Evolutionary conservation across 2,329 filamentous ascomycete genomes (phyloP).

Genomic region (Didymella pomorum): DNA sequence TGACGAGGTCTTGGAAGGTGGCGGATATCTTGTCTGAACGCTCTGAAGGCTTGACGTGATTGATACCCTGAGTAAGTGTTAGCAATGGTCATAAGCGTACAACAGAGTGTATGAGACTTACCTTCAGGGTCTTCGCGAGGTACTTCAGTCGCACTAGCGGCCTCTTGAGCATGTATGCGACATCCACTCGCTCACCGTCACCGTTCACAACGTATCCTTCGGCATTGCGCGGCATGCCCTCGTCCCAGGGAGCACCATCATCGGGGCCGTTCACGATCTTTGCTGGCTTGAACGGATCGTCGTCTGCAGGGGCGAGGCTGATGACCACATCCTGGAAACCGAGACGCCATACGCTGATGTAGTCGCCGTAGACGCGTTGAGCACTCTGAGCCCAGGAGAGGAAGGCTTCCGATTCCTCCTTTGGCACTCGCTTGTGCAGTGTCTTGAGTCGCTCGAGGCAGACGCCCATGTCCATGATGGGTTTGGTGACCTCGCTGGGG

Average conservation of each 20-base stretch:
- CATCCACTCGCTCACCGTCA: constrained; percentile 89
- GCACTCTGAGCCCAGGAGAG: constrained; percentile 83
- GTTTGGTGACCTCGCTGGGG: constrained; percentile 72
- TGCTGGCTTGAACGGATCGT: constrained; percentile 62
- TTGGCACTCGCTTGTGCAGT: constrained; percentile 80
- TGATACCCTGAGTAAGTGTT: constrained; percentile 60
- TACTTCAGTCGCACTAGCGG: constrained; percentile 89
- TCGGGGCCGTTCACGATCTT: constrained; percentile 54
- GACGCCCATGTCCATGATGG: constrained; percentile 93
- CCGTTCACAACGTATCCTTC: constrained; percentile 70
- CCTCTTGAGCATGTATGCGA: constrained; percentile 89
- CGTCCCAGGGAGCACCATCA: constrained; percentile 60
- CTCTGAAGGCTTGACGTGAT: constrained; percentile 62
- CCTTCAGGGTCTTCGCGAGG: constrained; percentile 82
- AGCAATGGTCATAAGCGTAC: constrained; percentile 29
- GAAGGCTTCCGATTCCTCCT: constrained; percentile 74
- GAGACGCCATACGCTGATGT: constrained; percentile 86
- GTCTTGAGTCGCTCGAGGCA: constrained; percentile 83
- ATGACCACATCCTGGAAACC: constrained; percentile 95
- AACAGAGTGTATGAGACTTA: constrained; percentile 43
- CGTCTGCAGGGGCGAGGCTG: constrained; percentile 81
- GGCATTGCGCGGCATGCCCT: constrained; percentile 64
- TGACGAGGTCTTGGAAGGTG: constrained; percentile 76
- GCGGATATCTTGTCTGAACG: constrained; percentile 66
- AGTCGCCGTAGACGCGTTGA: constrained; percentile 81